Evolutionary conservation across 1,284 basidiomycete genomes (phyloP), one percentile per base, ranked within the genome.

Genomic region (Trichosporon sp.): DNA sequence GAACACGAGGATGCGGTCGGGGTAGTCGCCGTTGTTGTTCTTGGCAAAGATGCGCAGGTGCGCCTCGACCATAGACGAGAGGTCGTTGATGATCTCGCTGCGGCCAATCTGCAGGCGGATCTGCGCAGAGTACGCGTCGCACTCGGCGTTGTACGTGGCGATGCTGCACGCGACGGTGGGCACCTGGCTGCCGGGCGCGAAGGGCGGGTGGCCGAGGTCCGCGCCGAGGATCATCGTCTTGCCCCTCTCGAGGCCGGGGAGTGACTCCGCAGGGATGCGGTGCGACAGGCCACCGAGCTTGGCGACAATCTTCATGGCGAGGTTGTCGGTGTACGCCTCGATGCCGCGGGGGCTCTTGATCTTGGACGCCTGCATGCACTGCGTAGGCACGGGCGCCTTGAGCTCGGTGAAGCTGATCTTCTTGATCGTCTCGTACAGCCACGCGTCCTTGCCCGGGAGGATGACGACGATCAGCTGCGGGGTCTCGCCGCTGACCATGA

Each of bases 261-360:
- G 77, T 68, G 80, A 83, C 58, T 70, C 70, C 29, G 75, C 62
- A 1, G 75, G 74, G 29, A 83, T 70, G 31, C 74, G 75, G 70
- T 81, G 81, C 47, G 84, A 85, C 53, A 80, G 68, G n/a, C 85
- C 85, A 15, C 81, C 80, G 35, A 85, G 78, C 78, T 86, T 86
- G 72, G 78, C 76, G 44, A 76, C 75, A 51, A 78, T 76, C 75
- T 78, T 77, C 78, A 79, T 79, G 21, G 73, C 74, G 23, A 79
- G 64, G 71, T 85, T 85, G 53, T 80, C 83, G 7, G 80, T 81
- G 74, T 85, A 86, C 68, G 85, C 82, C 4, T 75, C 75, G 12
- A 81, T 73, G 25, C 79, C 78, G 23, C 74, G 72, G 2, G 75
- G 70, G 62, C 64, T 78, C 71, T 67, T 75, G 74, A 79, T 80